Conservation (phyloP, 2,329 filamentous ascomycete species). For the Neofusicoccum parvum region DNA sequence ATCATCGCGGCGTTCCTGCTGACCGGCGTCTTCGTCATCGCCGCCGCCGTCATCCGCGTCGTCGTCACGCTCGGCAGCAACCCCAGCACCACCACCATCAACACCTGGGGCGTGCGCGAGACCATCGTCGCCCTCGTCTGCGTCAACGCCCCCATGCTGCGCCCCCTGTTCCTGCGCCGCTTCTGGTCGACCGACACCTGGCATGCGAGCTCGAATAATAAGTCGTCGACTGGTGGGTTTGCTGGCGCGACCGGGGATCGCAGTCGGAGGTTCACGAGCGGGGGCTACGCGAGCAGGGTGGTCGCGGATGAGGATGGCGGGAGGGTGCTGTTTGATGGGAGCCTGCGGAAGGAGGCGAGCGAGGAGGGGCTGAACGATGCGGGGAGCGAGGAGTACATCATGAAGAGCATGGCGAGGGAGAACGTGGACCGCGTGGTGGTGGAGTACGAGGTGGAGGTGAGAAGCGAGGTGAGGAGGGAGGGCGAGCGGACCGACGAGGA, state of each 20-base stretch:
- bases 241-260: not conserved
- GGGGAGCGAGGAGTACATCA: not conserved
- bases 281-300: not conserved
- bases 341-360: not conserved
- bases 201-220: not conserved
- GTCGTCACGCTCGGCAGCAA: slow-evolving; percentile 33
- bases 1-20: slow-evolving; percentile 34
- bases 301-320: not conserved
- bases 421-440: not conserved
- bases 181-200: slow-evolving; percentile 32
- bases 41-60: slow-evolving; percentile 38
- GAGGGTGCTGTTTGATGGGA: not conserved
- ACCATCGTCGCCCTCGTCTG: slow-evolving; percentile 38
- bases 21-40: slow-evolving; percentile 41
- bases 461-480: not conserved
- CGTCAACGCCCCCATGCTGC: slow-evolving; percentile 39
- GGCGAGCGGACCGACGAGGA: not conserved
- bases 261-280: not conserved
- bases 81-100: slow-evolving; percentile 37
- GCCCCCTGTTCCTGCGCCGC: slow-evolving; percentile 30
- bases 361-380: not conserved
- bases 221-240: not conserved
- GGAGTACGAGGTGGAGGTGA: not conserved
- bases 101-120: slow-evolving; percentile 42
- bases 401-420: not conserved